Base-by-base conservation (phyloP, 345 rosid species). In the Eucalyptus pauciflora region DNA sequence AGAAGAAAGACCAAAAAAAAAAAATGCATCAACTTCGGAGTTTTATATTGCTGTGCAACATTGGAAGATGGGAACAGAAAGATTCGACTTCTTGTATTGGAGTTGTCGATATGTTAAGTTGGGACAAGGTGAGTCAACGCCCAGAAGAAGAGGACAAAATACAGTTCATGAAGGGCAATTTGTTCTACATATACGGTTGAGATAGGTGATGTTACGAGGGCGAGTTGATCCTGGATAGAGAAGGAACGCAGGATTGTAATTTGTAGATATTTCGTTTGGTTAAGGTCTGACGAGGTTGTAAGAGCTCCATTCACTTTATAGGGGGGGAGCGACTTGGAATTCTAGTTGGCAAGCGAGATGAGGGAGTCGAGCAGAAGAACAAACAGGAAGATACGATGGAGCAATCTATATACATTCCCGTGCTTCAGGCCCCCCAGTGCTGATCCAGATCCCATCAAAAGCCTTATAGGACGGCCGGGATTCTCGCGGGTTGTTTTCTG, bases 401-500 rank as follows among this genome's bases (percentile, higher is more conserved):
- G 95, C 93, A 93, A 93, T 46, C 91, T 94, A 43, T 92, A 94
- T 80, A 87, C 96, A 3, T 94, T 92, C 85, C 87, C 93, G 31
- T 94, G 95, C 91, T 88, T 92, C 69, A 50, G 89, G 27, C 88
- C 95, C 13, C 86, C 46, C 5, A 89, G 87, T 37, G 81, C 52
- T 0, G 91, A 91, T 83, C 71, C 87, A 10, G 88, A 31, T 51
- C 85, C 88, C 41, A 90, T 33, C 43, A 89, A 92, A 76, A 91
- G 90, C 15, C 90, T 87, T 46, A 87, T 92, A 56, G 92, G 93
- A 62, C 90, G 46, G 91, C 93, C 93, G 0, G 94, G 96, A 29
- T 94, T 89, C 87, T 91, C 92, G 17, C 83, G 94, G 89, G 88
- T 93, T 22, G 95, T 94, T 88, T 92, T 90, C 91, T 95, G 98